These are phyloP conservation scores for Prunella vulgaris DNA, from an alignment of 257 asterid species.

Conservation along the genomic window DNA sequence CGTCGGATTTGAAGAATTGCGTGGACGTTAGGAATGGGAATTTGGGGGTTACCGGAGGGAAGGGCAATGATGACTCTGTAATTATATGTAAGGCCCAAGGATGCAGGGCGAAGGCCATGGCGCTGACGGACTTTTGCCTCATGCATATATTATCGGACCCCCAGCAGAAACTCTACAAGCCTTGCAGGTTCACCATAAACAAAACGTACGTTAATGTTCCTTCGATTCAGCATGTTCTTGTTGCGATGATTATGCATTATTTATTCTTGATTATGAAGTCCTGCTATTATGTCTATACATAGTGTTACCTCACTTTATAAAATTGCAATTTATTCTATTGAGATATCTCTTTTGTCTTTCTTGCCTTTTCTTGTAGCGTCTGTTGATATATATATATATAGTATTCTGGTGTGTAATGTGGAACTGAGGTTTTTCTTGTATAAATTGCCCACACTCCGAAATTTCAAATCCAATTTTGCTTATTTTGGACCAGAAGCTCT, in stretches of 20 bases:
- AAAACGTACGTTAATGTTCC: conserved; percentile 32
- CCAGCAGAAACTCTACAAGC: conserved; percentile 52
- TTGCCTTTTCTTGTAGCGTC: not conserved
- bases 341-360: not conserved
- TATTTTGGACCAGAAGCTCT: not conserved
- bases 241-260: not conserved
- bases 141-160: conserved; percentile 49
- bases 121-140: conserved; percentile 51
- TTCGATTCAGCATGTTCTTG: not conserved
- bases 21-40: conserved; percentile 22
- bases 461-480: not conserved
- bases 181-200: conserved; percentile 44
- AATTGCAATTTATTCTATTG: not conserved
- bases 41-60: conserved; percentile 7
- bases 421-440: not conserved
- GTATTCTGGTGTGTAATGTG: not conserved
- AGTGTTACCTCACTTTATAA: not conserved
- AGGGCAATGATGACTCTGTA: not conserved
- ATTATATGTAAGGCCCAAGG: conserved; percentile 42
- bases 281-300: not conserved
- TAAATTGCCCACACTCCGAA: not conserved
- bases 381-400: not conserved
- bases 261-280: too few species aligned
- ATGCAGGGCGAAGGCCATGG: conserved; percentile 62
- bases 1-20: conserved; percentile 5